These are phyloP conservation scores for Trifolium repens DNA, from an alignment of 306 rosid species.

Conservation along the genomic window DNA sequence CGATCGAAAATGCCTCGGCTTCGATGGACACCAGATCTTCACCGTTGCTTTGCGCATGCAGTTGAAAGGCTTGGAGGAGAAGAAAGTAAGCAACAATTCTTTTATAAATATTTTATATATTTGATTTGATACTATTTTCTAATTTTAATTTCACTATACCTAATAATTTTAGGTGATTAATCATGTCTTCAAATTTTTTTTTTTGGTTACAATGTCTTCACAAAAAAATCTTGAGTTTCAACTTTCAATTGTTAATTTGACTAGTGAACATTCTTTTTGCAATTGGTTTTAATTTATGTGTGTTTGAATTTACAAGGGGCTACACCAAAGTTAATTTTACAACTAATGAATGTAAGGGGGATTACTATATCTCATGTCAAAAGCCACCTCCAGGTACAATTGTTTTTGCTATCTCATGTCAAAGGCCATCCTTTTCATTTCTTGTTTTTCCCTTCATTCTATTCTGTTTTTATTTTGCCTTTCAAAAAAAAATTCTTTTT, in stretches of 20 bases:
- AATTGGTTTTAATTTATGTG: background rate
- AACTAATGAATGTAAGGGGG: conserved; percentile 77
- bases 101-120: background rate
- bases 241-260: background rate
- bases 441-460: background rate
- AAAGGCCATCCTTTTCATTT: background rate
- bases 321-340: conserved; percentile 78
- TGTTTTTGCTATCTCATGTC: background rate
- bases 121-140: background rate
- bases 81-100: conserved; percentile 53
- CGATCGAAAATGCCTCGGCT: conserved; percentile 80
- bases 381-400: conserved; percentile 92
- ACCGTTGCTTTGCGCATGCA: conserved; percentile 85
- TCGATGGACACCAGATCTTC: conserved; percentile 90
- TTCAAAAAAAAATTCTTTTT: too few relatives aligned
- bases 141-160: background rate
- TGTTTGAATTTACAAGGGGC: conserved; percentile 67
- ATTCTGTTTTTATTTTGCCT: too few relatives aligned
- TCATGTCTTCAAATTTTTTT: background rate
- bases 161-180: background rate
- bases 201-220: too few relatives aligned
- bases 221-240: background rate
- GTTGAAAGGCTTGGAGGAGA: conserved; percentile 86
- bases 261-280: background rate
- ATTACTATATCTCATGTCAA: conserved; percentile 86